These are phyloP conservation scores for Rhizopogon roseolus DNA, from an alignment of 768 basidiomycete genomes.

Conservation along the genomic window DNA sequence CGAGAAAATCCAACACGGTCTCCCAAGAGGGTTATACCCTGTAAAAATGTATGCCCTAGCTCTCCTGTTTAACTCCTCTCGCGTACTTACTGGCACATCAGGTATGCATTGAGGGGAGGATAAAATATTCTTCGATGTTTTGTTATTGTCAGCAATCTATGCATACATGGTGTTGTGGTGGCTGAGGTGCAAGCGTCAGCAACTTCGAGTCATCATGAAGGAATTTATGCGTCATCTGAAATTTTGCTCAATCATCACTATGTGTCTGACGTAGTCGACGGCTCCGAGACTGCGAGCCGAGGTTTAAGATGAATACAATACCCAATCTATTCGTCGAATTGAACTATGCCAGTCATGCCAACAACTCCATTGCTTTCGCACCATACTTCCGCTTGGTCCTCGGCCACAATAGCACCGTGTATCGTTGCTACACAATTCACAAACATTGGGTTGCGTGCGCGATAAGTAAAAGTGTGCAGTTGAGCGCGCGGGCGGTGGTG, in stretches of 20 bases:
- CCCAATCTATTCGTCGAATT: not conserved
- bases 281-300: not conserved
- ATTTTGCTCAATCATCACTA: not conserved
- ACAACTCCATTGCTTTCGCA: constrained; percentile 55
- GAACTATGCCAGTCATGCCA: constrained; percentile 61
- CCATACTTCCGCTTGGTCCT: constrained; percentile 45
- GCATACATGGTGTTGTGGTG: not conserved
- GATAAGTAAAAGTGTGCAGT: constrained; percentile 58
- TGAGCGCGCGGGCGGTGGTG: constrained; percentile 43
- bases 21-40: constrained; percentile 74
- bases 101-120: constrained; percentile 19
- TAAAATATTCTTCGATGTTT: not conserved
- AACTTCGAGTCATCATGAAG: not conserved
- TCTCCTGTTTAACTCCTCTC: constrained; percentile 6
- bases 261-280: not conserved
- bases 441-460: constrained; percentile 61
- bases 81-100: constrained; percentile 1
- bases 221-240: not conserved
- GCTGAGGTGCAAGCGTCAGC: not conserved
- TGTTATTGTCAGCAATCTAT: not conserved
- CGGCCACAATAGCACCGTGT: constrained; percentile 37
- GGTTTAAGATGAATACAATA: not conserved
- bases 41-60: constrained; percentile 75
- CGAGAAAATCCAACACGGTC: constrained; percentile 78
- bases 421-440: constrained; percentile 47